Conservation (phyloP, 202 grass and related monocot species). For the Panicum virgatum region DNA sequence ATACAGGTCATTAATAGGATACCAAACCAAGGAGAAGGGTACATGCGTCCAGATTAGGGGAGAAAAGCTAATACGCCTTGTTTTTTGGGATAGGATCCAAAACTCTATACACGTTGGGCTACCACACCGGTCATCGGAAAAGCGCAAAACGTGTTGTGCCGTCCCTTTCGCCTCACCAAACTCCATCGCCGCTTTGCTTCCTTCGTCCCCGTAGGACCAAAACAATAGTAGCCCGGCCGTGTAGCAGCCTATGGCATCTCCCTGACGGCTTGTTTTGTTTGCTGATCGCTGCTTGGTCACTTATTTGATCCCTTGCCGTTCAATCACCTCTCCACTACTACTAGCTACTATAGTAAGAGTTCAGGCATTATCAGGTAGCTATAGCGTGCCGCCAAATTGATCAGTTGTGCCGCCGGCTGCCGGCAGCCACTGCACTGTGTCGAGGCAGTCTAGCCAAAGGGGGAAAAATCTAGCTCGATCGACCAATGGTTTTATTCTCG, state of each 20-base stretch:
- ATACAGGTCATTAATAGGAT: too few species aligned
- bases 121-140: too few species aligned
- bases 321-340: constrained; percentile 9
- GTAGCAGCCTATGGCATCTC: neutral
- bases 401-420: constrained; percentile 3
- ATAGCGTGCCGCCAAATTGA: constrained; percentile 34
- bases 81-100: too few species aligned
- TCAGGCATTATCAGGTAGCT: neutral
- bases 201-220: constrained; percentile 33
- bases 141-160: constrained; percentile 35
- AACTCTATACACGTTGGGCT: too few species aligned
- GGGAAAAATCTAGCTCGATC: neutral
- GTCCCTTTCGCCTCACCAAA: constrained; percentile 45
- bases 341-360: neutral
- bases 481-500: too few species aligned
- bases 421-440: neutral
- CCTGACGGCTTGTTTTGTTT: neutral
- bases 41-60: too few species aligned
- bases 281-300: neutral
- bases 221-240: neutral
- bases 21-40: too few species aligned
- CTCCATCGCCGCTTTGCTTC: constrained; percentile 20
- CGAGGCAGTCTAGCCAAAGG: neutral
- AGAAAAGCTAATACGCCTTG: too few species aligned
- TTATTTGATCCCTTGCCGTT: constrained; percentile 24